Evolutionary conservation across 169 alveolate genomes (phyloP), one percentile per base, ranked within the genome.

Genomic region (Plasmodium cynomolgi): DNA sequence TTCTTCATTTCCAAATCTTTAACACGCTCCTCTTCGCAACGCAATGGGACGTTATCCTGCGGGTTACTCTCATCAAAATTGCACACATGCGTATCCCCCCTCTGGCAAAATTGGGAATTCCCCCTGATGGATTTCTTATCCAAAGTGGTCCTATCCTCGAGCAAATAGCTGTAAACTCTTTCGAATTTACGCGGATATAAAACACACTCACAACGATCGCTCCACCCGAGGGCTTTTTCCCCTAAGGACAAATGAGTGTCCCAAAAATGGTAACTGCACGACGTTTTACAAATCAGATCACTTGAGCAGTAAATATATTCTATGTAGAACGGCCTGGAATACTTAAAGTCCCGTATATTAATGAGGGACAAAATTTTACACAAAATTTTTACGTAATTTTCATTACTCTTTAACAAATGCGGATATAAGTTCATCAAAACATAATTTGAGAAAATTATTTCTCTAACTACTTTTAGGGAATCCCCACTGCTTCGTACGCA

Each of bases 321-420:
- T 37, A 88, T 80, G 74, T 58, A 79, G 50, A 88, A 80, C 54
- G 37, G 23, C 3, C 31, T 58, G 23, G 71, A 79, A 41, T 50
- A 39, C 72, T 80, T 88, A 88, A 88, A 79, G 31, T 88, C 94
- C 13, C 41, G 41, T 23, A 88, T 41, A 37, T 88, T 79, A n/a
- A 79, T 37, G 20, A 88, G 33, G 26, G 94, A 88, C 41, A 88
- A 50, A 62, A 88, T 80, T 88, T 88, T 88, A 80, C 94, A 79
- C 83, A 88, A 88, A 33, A 81, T 58, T 79, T 80, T 88, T 62
- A 88, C 33, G 77, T 56, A 88, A 20, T 56, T 39, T 79, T 81
- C 88, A 39, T 29, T 58, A 73, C 71, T 58, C 44, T 62, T 77
- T 88, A 88, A 39, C 34, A 88, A 37, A 33, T 88, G 3, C 58